Evolutionary conservation across 805 yeast species (phyloP).

Genomic region (Barnettozyma vustinii): DNA sequence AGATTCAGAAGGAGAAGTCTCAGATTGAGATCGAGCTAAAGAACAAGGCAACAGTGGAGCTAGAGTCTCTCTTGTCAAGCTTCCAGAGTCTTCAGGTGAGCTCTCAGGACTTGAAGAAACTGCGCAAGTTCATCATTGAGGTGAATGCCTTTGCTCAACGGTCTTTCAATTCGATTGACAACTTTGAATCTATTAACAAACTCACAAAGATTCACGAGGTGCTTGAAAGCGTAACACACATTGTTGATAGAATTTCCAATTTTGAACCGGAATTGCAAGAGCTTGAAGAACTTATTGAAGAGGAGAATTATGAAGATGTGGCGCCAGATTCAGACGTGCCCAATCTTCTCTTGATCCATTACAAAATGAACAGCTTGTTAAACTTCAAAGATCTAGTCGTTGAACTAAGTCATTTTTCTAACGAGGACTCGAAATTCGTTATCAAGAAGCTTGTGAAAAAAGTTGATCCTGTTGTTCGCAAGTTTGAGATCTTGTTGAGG

Average conservation of each 20-base stretch:
- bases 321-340: slow-evolving; percentile 43
- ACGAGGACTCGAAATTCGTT: slow-evolving; percentile 65
- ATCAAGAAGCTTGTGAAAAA: slow-evolving; percentile 47
- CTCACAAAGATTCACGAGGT: slow-evolving; percentile 67
- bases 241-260: slow-evolving; percentile 56
- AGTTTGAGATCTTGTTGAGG: slow-evolving; percentile 59
- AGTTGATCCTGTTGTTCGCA: slow-evolving; percentile 39
- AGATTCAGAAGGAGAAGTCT: slow-evolving; percentile 62
- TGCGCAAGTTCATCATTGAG: slow-evolving; percentile 40
- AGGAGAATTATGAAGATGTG: slow-evolving; percentile 34
- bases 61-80: slow-evolving; percentile 49
- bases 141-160: slow-evolving; percentile 49
- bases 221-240: slow-evolving; percentile 60
- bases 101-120: slow-evolving; percentile 42
- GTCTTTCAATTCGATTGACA: slow-evolving; percentile 52
- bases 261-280: slow-evolving; percentile 46
- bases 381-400: slow-evolving; percentile 75
- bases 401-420: slow-evolving; percentile 43
- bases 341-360: slow-evolving; percentile 63
- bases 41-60: slow-evolving; percentile 37
- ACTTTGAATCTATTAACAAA: slow-evolving; percentile 63
- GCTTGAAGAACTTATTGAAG: slow-evolving; percentile 49
- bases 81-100: slow-evolving; percentile 33
- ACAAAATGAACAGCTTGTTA: slow-evolving; percentile 59
- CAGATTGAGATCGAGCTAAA: slow-evolving; percentile 54